Base-by-base conservation (phyloP, 2,329 filamentous ascomycete species). In the Fusarium sp. region DNA sequence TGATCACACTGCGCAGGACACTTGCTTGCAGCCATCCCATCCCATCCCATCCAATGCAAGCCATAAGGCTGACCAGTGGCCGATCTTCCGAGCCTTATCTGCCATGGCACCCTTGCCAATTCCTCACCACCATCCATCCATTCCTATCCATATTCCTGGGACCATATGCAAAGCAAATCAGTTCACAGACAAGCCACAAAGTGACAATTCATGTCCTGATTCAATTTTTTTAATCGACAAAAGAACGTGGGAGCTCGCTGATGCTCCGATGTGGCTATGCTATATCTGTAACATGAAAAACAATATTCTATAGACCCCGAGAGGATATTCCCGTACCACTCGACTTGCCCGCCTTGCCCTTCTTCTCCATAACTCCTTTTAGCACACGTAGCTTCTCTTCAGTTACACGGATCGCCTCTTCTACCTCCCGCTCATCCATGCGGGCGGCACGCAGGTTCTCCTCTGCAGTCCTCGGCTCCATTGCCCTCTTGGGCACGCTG, bases 401-500 rank as follows among this genome's bases (percentile, higher is more conserved):
- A 3, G 95, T 97, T 29, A 97, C 87, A 58, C 87, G 84, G 65
- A 97, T 95, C 18, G 93, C 92, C 81, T 96, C 88, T 68, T 89
- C 87, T 64, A 97, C 86, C 77, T 96, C 90, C 33, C 87, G 84
- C 72, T 92, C 88, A 50, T 89, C 88, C 87, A 95, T 91, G 51
- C 83, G 82, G 70, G 87, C 84, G 62, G 86, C 83, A 9, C 83
- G 81, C 51, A 89, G 68, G 75, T 85, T 88, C 61, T 90, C 88
- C 73, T 90, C 86, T 23, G 87, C 81, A 2, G 89, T 83, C 31
- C 84, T 84, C 2, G 85, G 83, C 69, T 90, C 84, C 25, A 85
- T 77, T 13, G 81, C 81, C 67, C 79, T 82, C 71, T 87, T 85
- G 49, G 85, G 82, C 6, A 62, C 59, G 27, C 64, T 71, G 8